Evolutionary conservation across 2,329 filamentous ascomycete genomes (phyloP), one percentile per base, ranked within the genome.

Genomic region (Microdochium paspali): DNA sequence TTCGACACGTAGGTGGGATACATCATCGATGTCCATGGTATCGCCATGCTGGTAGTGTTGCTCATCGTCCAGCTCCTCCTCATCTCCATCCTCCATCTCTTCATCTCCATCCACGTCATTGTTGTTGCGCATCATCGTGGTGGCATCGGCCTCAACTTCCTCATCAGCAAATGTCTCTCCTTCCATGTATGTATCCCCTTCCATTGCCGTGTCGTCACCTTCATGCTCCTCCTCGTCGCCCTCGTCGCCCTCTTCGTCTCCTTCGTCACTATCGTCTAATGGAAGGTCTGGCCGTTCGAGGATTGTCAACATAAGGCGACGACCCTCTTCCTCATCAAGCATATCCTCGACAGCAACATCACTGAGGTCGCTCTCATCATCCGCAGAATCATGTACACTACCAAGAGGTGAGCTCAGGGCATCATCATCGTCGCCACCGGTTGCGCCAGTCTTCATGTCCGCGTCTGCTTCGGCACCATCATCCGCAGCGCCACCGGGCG

Each of bases 301-400:
- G 49, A 74, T 74, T 0, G 75, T 74, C 46, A 79, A 79, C 62
- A 79, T 62, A 24, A 80, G 56, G 12, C 69, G 70, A 1, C 72
- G 67, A 1, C 76, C 75, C 25, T 74, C 71, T 35, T 81, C 74
- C 42, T 80, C 75, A 46, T 82, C 76, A 21, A 62, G 26, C 10
- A 63, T 51, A 48, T 78, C 79, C 35, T 74, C 76, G 3, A 74
- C 65, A 24, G 79, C 71, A 4, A 82, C 75, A 51, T 86, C 83
- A 46, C 80, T 85, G 0, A 86, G 67, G 51, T 85, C 82, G 57
- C 81, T 85, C 61, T 86, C 82, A 47, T 84, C 80, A 51, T 85
- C 82, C 0, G 78, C 82, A 35, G 76, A 82, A 50, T 84, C 80
- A 50, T 82, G 77, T 7, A 82, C 65, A 50, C 78, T 87, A 5